Conservation (phyloP, 2,329 filamentous ascomycete genomes). For the Coniella vitis region DNA sequence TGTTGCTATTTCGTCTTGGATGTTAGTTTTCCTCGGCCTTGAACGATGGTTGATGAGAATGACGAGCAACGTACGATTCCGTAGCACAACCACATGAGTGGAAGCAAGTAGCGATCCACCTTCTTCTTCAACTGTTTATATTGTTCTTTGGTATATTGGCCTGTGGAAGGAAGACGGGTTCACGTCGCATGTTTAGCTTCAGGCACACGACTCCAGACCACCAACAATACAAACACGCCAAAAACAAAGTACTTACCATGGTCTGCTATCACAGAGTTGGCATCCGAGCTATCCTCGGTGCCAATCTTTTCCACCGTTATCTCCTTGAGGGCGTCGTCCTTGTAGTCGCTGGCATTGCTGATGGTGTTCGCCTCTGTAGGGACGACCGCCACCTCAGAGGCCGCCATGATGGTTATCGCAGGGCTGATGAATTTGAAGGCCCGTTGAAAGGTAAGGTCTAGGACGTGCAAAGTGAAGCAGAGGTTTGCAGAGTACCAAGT, state of each 20-base stretch:
- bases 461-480: no score
- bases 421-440: no score
- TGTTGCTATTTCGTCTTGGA: slow-evolving; percentile 27
- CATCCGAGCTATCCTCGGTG: not conserved
- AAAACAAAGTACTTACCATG: not conserved
- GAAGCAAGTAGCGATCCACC: slow-evolving; percentile 37
- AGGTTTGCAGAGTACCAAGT: no score
- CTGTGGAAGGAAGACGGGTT: not conserved
- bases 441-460: no score
- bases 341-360: no score
- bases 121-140: slow-evolving; percentile 33
- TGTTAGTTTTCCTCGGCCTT: not conserved
- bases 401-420: no score
- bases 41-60: not conserved
- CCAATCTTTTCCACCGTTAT: no score
- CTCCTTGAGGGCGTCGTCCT: no score
- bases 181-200: no score
- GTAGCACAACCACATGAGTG: slow-evolving; percentile 42
- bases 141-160: slow-evolving; percentile 29
- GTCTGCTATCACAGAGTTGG: not conserved
- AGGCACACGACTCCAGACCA: no score
- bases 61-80: slow-evolving; percentile 26
- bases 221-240: not conserved
- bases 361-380: no score
- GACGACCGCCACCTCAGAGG: no score